Percentiles rank a stretch among this genome's conserved stretches.
phyloP scores from a whole-genome alignment of 1,139 yeast species.

The Kodamaea arcana region DNA sequence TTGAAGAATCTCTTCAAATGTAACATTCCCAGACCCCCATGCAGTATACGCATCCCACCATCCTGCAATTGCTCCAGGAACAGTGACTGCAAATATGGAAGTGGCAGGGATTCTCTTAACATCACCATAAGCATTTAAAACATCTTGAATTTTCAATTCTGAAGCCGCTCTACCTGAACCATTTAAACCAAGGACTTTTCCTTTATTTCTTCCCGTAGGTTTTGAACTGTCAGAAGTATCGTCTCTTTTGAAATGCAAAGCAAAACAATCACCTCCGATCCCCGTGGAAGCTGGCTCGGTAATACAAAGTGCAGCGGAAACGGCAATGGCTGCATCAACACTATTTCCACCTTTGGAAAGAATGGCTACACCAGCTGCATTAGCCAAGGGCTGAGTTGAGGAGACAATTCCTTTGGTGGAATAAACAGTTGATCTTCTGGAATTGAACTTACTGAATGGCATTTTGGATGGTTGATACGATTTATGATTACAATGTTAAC shows the following conservation, averaged over 20 bases:
- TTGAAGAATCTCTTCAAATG: slow-evolving; percentile 53
- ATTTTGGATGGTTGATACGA: too few species aligned
- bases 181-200: slow-evolving; percentile 59
- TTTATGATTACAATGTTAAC: too few species aligned
- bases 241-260: slow-evolving; percentile 52
- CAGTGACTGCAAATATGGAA: slow-evolving; percentile 61
- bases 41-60: slow-evolving; percentile 64
- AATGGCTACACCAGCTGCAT: slow-evolving; percentile 67
- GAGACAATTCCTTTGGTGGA: slow-evolving; percentile 73
- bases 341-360: slow-evolving; percentile 75
- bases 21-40: slow-evolving; percentile 73
- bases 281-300: slow-evolving; percentile 79
- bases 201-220: too few species aligned
- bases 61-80: slow-evolving; percentile 77
- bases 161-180: slow-evolving; percentile 75
- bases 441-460: slow-evolving; percentile 32
- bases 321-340: slow-evolving; percentile 77
- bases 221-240: slow-evolving; percentile 27
- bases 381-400: slow-evolving; percentile 74
- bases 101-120: slow-evolving; percentile 37
- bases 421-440: slow-evolving; percentile 75
- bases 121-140: slow-evolving; percentile 44
- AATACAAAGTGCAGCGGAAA: slow-evolving; percentile 69
- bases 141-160: slow-evolving; percentile 45
- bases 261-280: slow-evolving; percentile 80